Conservation (phyloP, 139 green algal genomes). For the Chlamydomonas sphaeroides region DNA sequence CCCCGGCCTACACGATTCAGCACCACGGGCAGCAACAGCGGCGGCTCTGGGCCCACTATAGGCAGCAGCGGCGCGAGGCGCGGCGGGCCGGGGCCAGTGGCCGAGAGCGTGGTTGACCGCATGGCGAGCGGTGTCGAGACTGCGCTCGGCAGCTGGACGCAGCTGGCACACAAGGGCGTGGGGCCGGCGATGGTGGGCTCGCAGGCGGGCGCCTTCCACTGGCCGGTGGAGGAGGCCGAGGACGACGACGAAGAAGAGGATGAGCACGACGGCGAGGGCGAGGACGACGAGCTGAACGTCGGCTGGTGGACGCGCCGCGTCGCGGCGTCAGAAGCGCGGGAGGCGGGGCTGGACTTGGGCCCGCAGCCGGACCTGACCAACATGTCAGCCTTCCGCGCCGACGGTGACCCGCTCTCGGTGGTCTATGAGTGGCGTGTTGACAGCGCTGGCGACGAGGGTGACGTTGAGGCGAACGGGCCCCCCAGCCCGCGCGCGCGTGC, state of each 20-base stretch:
- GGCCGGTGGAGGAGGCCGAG: neutral
- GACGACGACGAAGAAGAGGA: neutral
- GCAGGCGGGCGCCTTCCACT: neutral
- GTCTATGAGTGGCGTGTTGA: constrained; percentile 35
- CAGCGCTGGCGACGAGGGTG: neutral
- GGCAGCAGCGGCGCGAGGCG: neutral
- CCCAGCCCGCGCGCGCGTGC: neutral
- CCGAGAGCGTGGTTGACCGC: neutral
- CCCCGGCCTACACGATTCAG: too few species aligned
- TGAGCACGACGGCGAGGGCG: neutral
- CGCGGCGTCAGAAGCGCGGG: neutral
- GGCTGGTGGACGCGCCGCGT: constrained; percentile 18
- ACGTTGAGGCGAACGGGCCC: neutral
- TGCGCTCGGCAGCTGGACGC: neutral
- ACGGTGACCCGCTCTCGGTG: constrained; percentile 22
- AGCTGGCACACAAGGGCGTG: neutral
- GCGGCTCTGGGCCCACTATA: neutral
- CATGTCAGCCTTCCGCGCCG: constrained; percentile 25
- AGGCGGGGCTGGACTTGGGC: neutral
- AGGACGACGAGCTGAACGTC: neutral
- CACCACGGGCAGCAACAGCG: neutral
- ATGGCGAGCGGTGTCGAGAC: neutral
- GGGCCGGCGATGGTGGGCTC: neutral
- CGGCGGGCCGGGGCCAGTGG: constrained; percentile 8
- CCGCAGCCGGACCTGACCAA: neutral